A percentile compares a stretch with the other conserved stretches of the same genome.
These are phyloP conservation scores for Cutaneotrichosporon arboriforme DNA, from an alignment of 1,284 basidiomycete species.

Conservation along the genomic window DNA sequence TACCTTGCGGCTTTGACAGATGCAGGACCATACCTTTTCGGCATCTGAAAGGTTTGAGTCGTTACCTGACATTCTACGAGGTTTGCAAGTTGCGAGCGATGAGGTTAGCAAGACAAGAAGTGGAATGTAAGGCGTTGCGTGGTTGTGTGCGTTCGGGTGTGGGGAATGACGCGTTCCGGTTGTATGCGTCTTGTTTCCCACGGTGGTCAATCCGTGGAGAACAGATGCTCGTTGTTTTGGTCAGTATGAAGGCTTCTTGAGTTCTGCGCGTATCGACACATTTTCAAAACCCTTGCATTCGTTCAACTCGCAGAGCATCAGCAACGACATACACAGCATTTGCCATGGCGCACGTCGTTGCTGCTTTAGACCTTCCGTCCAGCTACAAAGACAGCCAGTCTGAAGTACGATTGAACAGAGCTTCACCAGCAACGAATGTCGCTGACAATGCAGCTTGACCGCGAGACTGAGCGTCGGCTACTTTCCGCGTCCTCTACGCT, in stretches of 20 bases:
- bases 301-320: too few species aligned
- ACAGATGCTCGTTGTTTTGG: too few species aligned
- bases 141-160: not conserved
- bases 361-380: slow-evolving; percentile 81
- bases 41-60: slow-evolving; percentile 33
- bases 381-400: slow-evolving; percentile 89
- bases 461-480: slow-evolving; percentile 51
- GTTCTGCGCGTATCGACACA: not conserved
- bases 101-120: not conserved
- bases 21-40: slow-evolving; percentile 38
- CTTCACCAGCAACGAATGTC: not conserved
- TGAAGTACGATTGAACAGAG: slow-evolving; percentile 52
- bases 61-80: slow-evolving; percentile 25
- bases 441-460: slow-evolving; percentile 32
- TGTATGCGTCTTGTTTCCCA: not conserved
- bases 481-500: slow-evolving; percentile 53
- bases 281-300: not conserved
- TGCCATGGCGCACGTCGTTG: slow-evolving; percentile 78
- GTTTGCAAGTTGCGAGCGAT: too few species aligned
- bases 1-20: not conserved
- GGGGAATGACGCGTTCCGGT: slow-evolving; percentile 6
- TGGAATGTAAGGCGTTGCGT: not conserved
- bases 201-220: not conserved
- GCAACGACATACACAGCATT: slow-evolving; percentile 2
- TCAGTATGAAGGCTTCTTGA: too few species aligned